These are phyloP conservation scores for Selenicereus undatus DNA, from an alignment of 148 eudicot species.

Conservation along the genomic window DNA sequence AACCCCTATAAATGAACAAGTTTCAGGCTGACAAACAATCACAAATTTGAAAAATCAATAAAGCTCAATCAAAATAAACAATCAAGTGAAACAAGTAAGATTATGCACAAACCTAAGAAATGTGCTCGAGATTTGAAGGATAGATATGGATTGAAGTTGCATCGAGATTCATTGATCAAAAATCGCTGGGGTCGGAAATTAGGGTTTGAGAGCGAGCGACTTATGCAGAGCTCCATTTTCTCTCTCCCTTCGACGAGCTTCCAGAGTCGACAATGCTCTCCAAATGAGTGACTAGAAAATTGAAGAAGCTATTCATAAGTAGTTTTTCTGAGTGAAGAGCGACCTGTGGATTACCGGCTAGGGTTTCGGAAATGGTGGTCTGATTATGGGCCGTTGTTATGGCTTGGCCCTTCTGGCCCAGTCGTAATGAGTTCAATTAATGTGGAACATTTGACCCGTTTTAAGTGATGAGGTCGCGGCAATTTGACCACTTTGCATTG, in stretches of 20 bases:
- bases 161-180: not conserved
- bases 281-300: too few species aligned
- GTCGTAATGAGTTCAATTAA: not conserved
- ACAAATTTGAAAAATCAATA: not conserved
- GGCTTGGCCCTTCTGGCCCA: not conserved
- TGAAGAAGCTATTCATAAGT: not conserved
- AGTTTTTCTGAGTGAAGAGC: not conserved
- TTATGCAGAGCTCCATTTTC: slow-evolving; percentile 27
- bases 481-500: not conserved
- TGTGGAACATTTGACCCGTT: not conserved
- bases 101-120: slow-evolving; percentile 11
- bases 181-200: not conserved
- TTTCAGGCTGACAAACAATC: not conserved
- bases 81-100: not conserved
- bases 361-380: not conserved
- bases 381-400: not conserved
- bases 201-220: slow-evolving; percentile 3
- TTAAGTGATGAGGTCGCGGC: not conserved
- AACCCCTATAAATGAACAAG: slow-evolving; percentile 8
- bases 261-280: not conserved
- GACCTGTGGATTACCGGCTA: not conserved
- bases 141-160: not conserved
- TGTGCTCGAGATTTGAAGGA: not conserved
- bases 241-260: not conserved
- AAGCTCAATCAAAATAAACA: not conserved